Conservation (phyloP, 2,329 filamentous ascomycete species). For the Ophiocordyceps camponoti-floridani region DNA sequence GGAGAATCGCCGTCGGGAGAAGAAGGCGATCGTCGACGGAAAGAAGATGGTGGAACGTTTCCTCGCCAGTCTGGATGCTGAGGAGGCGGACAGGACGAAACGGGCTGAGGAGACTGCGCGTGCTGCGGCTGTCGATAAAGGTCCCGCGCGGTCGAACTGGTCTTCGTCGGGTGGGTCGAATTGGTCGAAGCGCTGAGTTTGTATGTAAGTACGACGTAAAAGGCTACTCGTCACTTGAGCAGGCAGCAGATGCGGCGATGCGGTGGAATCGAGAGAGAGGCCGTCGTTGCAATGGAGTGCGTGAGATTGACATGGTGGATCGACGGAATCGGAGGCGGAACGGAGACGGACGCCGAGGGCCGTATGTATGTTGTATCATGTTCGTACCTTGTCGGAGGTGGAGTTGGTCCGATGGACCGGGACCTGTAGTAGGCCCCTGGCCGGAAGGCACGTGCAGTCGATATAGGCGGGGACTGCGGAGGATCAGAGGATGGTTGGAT, state of each 20-base stretch:
- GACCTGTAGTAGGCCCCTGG: not conserved
- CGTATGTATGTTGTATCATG: not conserved
- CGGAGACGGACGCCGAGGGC: not conserved
- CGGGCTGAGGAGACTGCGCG: not conserved
- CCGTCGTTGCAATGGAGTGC: not conserved
- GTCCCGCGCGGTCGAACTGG: not conserved
- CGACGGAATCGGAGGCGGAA: not conserved
- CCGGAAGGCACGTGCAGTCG: not conserved
- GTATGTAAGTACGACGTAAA: not conserved
- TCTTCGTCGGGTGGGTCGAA: not conserved
- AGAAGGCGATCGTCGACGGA: slow-evolving; percentile 42
- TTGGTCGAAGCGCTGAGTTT: not conserved
- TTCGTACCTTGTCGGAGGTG: not conserved
- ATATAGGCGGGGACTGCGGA: not conserved
- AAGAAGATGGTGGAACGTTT: slow-evolving; percentile 12
- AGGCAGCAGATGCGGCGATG: not conserved
- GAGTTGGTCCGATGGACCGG: not conserved
- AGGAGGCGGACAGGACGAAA: slow-evolving; percentile 13
- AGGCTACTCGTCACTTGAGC: not conserved
- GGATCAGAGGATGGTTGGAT: not conserved
- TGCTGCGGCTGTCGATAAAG: too few species aligned
- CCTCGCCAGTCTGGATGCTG: slow-evolving; percentile 1
- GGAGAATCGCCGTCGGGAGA: slow-evolving; percentile 35
- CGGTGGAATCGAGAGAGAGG: not conserved
- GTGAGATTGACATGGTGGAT: not conserved